Conservation (phyloP, 2,329 filamentous ascomycete genomes). For the Claviceps sorghi region DNA sequence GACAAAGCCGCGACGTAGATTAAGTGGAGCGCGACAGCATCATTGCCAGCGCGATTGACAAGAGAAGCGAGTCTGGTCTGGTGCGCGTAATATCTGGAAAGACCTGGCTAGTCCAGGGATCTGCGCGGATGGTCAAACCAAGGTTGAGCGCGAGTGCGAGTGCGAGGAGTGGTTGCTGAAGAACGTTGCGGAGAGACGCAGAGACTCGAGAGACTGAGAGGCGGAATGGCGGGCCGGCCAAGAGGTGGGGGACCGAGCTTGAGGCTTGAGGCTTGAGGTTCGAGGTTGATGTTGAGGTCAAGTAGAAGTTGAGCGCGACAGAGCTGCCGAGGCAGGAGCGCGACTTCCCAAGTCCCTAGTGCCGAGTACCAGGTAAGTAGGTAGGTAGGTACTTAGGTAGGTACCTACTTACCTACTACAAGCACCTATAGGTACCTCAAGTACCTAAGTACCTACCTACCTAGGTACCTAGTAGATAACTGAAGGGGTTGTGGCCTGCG, state of each 20-base stretch:
- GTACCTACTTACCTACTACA: too few relatives aligned
- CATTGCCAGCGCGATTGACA: neutral
- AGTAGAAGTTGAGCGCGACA: neutral
- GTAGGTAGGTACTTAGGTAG: too few relatives aligned
- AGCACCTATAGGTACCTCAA: too few relatives aligned
- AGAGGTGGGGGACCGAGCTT: neutral
- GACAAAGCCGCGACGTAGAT: neutral
- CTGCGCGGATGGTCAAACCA: too few relatives aligned
- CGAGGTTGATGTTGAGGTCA: too few relatives aligned
- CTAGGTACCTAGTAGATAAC: too few relatives aligned
- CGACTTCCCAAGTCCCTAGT: neutral
- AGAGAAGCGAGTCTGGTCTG: neutral
- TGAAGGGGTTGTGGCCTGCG: too few relatives aligned
- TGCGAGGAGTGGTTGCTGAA: neutral
- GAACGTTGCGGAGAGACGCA: neutral
- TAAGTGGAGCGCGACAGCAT: conserved; percentile 1
- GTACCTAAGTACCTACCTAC: neutral
- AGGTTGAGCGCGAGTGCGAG: neutral
- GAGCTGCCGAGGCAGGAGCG: too few relatives aligned
- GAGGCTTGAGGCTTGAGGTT: neutral
- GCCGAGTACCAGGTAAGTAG: too few relatives aligned
- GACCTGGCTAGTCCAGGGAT: neutral
- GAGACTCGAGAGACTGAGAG: too few relatives aligned
- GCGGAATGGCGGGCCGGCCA: neutral
- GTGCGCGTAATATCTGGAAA: neutral